These are phyloP conservation scores for Diospyros lotus DNA, from an alignment of 148 eudicot genomes.

Conservation along the genomic window DNA sequence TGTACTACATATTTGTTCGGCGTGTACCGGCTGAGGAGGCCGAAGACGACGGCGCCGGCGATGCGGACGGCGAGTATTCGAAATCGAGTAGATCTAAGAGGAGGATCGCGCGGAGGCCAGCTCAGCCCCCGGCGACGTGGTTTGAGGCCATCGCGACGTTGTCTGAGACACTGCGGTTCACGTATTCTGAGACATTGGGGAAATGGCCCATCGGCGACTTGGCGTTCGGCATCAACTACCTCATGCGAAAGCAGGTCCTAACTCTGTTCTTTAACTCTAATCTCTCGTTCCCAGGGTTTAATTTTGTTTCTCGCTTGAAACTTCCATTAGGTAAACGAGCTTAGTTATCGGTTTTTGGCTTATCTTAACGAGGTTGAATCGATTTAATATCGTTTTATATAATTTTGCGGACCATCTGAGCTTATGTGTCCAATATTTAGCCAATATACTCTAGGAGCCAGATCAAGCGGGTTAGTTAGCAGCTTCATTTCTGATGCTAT, in stretches of 20 bases:
- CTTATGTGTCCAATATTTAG: no score
- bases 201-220: slow-evolving; percentile 96
- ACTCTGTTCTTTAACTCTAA: background rate
- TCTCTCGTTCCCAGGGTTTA: background rate
- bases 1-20: slow-evolving; percentile 58
- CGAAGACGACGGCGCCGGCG: slow-evolving; percentile 31
- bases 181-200: slow-evolving; percentile 85
- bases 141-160: slow-evolving; percentile 69
- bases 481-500: background rate
- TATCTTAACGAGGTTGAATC: no score
- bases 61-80: slow-evolving; percentile 33
- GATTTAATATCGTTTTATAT: background rate
- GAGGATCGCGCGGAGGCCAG: slow-evolving; percentile 65
- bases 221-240: slow-evolving; percentile 91
- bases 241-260: slow-evolving; percentile 77
- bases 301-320: background rate
- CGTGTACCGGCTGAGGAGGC: slow-evolving; percentile 27
- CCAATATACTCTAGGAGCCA: no score
- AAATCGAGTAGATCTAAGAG: slow-evolving; percentile 48
- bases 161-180: slow-evolving; percentile 80
- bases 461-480: background rate
- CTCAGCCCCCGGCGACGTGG: slow-evolving; percentile 97
- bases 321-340: background rate
- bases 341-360: no score
- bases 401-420: no score